Base-by-base conservation (phyloP, 1,284 basidiomycete genomes). In the Cryptococcus hybrid region DNA sequence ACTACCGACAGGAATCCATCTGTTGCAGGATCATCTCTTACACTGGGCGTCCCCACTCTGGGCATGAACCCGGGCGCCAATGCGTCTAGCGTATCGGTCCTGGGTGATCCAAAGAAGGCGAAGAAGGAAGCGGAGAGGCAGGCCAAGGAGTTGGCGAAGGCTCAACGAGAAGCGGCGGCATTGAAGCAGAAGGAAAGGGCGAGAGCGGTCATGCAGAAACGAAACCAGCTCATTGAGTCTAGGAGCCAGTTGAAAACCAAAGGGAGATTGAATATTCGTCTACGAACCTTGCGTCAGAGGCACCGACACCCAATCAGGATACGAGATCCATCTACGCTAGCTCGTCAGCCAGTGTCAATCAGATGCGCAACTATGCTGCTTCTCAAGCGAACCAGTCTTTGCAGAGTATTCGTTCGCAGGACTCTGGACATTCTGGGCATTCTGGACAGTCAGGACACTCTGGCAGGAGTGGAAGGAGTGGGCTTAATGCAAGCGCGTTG, bases 191-290 rank as follows among this genome's bases (percentile, higher is more conserved):
- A 81, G 67, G 94, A 98, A 68, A 88, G 95, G 68, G 92, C 95
- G 5, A 85, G 95, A 52, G 93, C 92, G 42, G 95, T 98, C 75
- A 89, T 98, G 86, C 86, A 88, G 73, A 97, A 97, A 81, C 89
- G 92, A 70, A 86, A 84, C 58, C 84, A 86, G 65, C 82, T 91
- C 70, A 80, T 86, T 67, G 84, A 84, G 67, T 83, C 85, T 64
- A 81, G 65, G 44, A 57, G 58, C 42, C 58, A 59, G 44, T 60
- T 58, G 34, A 65, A 65, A 15, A 56, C 56, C n/a, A 80, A 80
- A 30, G 80, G 46, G 68, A 68, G 18, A 43, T 68, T 13, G 66
- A 66, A 43, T 69, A 52, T 9, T 50, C 55, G 35, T 61, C 60
- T 6, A 49, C 54, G 5, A 57, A 43, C 35, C 30, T 56, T 35